These are phyloP conservation scores for Aotearoamyces nothofagi DNA, from an alignment of 2,329 filamentous ascomycete genomes.

Conservation along the genomic window DNA sequence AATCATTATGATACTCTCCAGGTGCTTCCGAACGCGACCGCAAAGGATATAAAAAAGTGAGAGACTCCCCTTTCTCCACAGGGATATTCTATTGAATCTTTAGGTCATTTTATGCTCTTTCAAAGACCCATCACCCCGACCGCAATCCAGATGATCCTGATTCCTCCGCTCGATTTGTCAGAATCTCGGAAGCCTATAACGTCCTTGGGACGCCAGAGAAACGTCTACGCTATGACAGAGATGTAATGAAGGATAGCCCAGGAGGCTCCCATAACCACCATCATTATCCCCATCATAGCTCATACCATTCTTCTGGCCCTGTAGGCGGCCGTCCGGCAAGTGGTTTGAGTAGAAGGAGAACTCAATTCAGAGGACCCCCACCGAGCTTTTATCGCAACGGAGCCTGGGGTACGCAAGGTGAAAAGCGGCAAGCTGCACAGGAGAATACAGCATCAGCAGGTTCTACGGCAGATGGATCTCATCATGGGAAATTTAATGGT, in stretches of 20 bases:
- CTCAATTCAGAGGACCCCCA: conserved; percentile 70
- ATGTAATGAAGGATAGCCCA: conserved; percentile 31
- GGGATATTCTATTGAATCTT: conserved; percentile 2
- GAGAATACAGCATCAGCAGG: conserved; percentile 9
- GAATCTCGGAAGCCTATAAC: conserved; percentile 72
- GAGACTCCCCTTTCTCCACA: conserved; percentile 4
- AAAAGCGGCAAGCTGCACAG: conserved; percentile 40
- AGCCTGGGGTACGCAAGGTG: conserved; percentile 54
- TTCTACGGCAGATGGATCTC: conserved; percentile 14
- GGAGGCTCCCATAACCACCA: conserved; percentile 17
- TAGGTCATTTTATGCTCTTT: conserved; percentile 76
- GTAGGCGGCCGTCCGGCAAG: conserved; percentile 65
- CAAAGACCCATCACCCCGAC: conserved; percentile 86
- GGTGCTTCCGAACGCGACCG: conserved; percentile 52
- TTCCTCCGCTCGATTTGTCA: conserved; percentile 63
- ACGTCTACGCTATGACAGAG: conserved; percentile 68
- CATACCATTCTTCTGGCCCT: conserved; percentile 41
- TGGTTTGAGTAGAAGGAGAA: conserved; percentile 63
- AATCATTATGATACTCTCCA: conserved; percentile 77
- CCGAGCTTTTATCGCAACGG: conserved; percentile 77
- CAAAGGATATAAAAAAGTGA: conserved; percentile 80
- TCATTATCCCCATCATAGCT: conserved; percentile 22
- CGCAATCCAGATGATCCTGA: conserved; percentile 63
- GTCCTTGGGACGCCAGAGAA: conserved; percentile 58
- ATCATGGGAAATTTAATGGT: conserved; percentile 15